phyloP scores from a whole-genome alignment of 1,139 yeast genomes.

The Suhomyces guaymorum region DNA sequence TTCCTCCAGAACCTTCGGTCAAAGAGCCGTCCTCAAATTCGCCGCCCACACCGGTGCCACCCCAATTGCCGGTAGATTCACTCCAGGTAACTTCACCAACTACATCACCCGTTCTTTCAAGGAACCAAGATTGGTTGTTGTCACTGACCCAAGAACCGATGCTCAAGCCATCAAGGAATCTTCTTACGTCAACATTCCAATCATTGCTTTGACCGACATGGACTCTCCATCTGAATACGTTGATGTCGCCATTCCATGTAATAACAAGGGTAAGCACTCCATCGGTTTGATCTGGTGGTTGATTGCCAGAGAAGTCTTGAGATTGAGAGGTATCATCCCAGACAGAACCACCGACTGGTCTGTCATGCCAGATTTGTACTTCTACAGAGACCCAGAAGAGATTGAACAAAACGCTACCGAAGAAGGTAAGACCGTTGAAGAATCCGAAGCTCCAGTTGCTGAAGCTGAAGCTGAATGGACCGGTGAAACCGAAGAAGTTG shows the following conservation, averaged over 20 bases:
- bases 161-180: conserved; percentile 99
- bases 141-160: conserved; percentile 99
- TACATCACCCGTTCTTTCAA: conserved; percentile 99
- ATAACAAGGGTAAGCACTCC: conserved; percentile 99
- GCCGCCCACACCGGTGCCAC: conserved; percentile 99
- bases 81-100: conserved; percentile 99
- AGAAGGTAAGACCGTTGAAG: conserved; percentile 53
- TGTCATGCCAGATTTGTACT: conserved; percentile 99
- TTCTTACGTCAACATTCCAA: conserved; percentile 99
- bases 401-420: conserved; percentile 83
- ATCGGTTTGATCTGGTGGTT: conserved; percentile 99
- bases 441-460: conserved; percentile 52
- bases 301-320: conserved; percentile 97
- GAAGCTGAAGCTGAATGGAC: conserved; percentile 56
- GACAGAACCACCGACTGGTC: conserved; percentile 98
- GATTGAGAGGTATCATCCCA: conserved; percentile 97
- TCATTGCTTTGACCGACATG: conserved; percentile 96
- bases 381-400: conserved; percentile 99
- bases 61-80: conserved; percentile 99
- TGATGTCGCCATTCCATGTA: conserved; percentile 99
- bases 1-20: conserved; percentile 99
- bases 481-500: conserved; percentile 63
- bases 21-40: conserved; percentile 99
- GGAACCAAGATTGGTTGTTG: conserved; percentile 99
- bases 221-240: conserved; percentile 99